phyloP scores from a whole-genome alignment of 148 eudicot species.

The Selenicereus undatus region DNA sequence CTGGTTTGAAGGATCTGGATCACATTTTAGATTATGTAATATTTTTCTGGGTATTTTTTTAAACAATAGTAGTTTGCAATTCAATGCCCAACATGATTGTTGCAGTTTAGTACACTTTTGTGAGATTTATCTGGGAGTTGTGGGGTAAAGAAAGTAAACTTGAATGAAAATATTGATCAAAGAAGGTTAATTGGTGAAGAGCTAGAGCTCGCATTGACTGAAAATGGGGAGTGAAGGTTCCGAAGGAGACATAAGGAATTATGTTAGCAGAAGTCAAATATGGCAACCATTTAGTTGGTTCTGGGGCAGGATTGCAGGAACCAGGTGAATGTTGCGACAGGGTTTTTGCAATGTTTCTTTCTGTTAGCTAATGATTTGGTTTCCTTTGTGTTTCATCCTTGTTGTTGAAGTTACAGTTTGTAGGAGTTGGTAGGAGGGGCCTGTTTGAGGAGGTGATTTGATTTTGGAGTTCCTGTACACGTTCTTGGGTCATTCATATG shows the following conservation, averaged over 20 bases:
- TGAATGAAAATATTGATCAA: not conserved
- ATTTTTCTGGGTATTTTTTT: not conserved
- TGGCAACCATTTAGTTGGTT: not conserved
- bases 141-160: not conserved
- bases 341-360: not conserved
- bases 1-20: not conserved
- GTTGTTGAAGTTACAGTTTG: not conserved
- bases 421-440: too few relatives aligned
- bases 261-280: not conserved
- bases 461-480: not conserved
- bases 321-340: not conserved
- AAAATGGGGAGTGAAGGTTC: not conserved
- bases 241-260: not conserved
- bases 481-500: not conserved
- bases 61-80: not conserved
- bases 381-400: not conserved
- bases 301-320: not conserved
- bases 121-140: not conserved
- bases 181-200: not conserved
- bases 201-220: not conserved
- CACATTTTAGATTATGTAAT: not conserved
- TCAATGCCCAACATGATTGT: not conserved
- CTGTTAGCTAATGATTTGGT: not conserved
- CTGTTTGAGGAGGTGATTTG: not conserved
- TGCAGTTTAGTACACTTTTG: not conserved